phyloP scores from a whole-genome alignment of 495 filamentous ascomycete genomes.

The Gamarada debralockiae region DNA sequence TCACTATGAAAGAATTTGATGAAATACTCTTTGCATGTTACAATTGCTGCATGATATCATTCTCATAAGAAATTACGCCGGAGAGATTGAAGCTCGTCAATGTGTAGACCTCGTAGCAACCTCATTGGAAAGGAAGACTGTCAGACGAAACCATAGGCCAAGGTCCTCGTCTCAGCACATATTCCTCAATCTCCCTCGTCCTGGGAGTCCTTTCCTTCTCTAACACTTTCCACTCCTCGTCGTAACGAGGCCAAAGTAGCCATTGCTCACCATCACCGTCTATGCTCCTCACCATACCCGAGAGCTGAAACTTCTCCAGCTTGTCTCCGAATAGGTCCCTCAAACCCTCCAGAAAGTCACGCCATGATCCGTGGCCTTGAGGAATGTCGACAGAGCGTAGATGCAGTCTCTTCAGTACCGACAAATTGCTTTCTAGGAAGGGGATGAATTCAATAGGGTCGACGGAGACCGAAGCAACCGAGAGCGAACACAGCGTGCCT shows the following conservation, averaged over 20 bases:
- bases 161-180: slow-evolving; percentile 7
- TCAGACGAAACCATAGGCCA: slow-evolving; percentile 9
- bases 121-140: not conserved
- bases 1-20: no score
- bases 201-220: not conserved
- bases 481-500: not conserved
- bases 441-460: not conserved
- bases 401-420: not conserved
- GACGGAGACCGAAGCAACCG: not conserved
- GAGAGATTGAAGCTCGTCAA: no score
- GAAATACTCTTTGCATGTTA: no score
- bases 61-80: no score
- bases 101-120: no score
- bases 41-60: no score
- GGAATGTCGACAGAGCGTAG: not conserved
- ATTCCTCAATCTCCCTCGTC: slow-evolving; percentile 11
- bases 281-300: not conserved
- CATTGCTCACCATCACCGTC: not conserved
- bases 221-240: slow-evolving; percentile 7
- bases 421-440: slow-evolving; percentile 2
- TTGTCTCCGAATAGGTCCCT: not conserved
- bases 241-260: slow-evolving; percentile 9
- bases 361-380: not conserved
- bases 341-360: not conserved
- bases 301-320: slow-evolving; percentile 13